phyloP scores from a whole-genome alignment of 2,329 filamentous ascomycete genomes.

The Fusarium transvaalense region DNA sequence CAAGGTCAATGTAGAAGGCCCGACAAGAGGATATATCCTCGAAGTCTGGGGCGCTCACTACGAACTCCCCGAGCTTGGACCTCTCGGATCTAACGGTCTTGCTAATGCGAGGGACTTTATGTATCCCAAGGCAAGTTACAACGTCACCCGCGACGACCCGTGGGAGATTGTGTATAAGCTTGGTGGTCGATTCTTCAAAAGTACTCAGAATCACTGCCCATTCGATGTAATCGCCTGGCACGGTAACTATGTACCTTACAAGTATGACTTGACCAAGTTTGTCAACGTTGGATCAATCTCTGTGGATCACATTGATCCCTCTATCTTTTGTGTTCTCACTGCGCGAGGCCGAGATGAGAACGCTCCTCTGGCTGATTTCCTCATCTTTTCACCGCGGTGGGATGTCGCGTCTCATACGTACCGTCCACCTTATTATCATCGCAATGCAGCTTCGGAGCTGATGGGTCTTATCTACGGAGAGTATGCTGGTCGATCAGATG shows the following conservation, averaged over 20 bases:
- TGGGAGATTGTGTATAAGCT: slow-evolving; percentile 74
- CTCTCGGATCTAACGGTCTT: slow-evolving; percentile 74
- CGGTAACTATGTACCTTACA: slow-evolving; percentile 73
- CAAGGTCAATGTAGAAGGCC: slow-evolving; percentile 59
- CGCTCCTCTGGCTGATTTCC: slow-evolving; percentile 71
- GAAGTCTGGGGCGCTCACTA: slow-evolving; percentile 76
- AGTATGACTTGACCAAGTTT: slow-evolving; percentile 69
- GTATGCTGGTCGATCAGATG: slow-evolving; percentile 47
- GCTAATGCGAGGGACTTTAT: slow-evolving; percentile 76
- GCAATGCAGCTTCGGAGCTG: slow-evolving; percentile 69
- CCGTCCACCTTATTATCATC: slow-evolving; percentile 74
- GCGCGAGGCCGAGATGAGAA: slow-evolving; percentile 66
- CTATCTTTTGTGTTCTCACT: slow-evolving; percentile 74
- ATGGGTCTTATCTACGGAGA: slow-evolving; percentile 64
- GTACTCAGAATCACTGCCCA: slow-evolving; percentile 72
- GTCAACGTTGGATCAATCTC: slow-evolving; percentile 62
- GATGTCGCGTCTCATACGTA: slow-evolving; percentile 72
- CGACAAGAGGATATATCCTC: slow-evolving; percentile 73
- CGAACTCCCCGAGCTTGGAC: slow-evolving; percentile 74
- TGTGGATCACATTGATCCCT: slow-evolving; percentile 74
- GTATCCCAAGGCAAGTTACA: slow-evolving; percentile 69
- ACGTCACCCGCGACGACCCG: slow-evolving; percentile 62
- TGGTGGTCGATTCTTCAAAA: slow-evolving; percentile 69
- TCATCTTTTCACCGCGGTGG: slow-evolving; percentile 77
- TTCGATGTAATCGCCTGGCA: slow-evolving; percentile 81